Evolutionary conservation across 1,284 basidiomycete genomes (phyloP).

Genomic region (Blastosporella zonata): DNA sequence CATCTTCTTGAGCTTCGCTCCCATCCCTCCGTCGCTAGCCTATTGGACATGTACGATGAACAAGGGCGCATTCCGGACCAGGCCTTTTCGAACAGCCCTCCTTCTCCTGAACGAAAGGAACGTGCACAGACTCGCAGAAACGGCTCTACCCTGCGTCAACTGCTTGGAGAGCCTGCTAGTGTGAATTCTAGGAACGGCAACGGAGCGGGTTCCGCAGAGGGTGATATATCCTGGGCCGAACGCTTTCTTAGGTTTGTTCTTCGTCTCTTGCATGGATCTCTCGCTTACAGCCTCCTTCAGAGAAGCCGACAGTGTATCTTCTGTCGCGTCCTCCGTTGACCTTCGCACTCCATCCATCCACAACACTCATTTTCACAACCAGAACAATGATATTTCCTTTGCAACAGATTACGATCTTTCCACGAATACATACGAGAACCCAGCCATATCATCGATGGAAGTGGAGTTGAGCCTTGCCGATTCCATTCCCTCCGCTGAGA

Average conservation of each 20-base stretch:
- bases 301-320: constrained; percentile 45
- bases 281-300: constrained; percentile 27
- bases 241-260: constrained; percentile 57
- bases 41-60: constrained; percentile 70
- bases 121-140: constrained; percentile 53
- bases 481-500: constrained; percentile 27
- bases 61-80: constrained; percentile 57
- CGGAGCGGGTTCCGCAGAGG: constrained; percentile 42
- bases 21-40: constrained; percentile 72
- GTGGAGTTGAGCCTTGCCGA: constrained; percentile 56
- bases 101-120: constrained; percentile 39
- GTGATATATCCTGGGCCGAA: constrained; percentile 81
- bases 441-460: constrained; percentile 65
- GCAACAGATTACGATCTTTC: constrained; percentile 45
- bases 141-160: constrained; percentile 68
- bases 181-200: constrained; percentile 26
- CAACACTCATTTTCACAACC: constrained; percentile 30
- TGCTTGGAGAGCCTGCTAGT: constrained; percentile 54
- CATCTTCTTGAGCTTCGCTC: constrained; percentile 60
- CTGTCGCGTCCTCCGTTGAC: constrained; percentile 42
- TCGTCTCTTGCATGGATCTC: constrained; percentile 1
- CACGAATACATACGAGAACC: constrained; percentile 38
- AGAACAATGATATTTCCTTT: constrained; percentile 33
- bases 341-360: constrained; percentile 43
- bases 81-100: constrained; percentile 63